Evolutionary conservation across 257 asterid species (phyloP).

Genomic region (Dorcoceras hygrometricum): DNA sequence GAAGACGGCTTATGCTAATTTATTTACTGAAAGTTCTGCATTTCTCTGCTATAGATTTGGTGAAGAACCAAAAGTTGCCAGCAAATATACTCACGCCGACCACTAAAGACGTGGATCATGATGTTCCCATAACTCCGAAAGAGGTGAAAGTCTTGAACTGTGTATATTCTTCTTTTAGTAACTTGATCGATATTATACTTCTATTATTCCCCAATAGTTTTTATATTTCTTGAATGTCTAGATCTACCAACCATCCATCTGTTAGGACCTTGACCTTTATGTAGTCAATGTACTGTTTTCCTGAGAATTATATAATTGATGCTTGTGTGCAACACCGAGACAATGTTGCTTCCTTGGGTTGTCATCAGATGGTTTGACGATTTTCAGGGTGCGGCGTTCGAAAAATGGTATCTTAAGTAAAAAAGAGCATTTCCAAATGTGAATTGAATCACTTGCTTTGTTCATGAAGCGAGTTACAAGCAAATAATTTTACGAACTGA

Average conservation of each 20-base stretch:
- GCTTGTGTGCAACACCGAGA: conserved; percentile 7
- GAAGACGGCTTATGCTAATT: conserved; percentile 1
- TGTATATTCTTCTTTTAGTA: conserved; percentile 15
- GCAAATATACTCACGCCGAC: conserved; percentile 86
- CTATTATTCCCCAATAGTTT: neutral
- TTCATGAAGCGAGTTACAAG: neutral
- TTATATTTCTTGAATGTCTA: neutral
- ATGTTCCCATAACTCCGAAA: conserved; percentile 83
- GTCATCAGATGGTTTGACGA: neutral
- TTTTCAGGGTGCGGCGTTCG: neutral
- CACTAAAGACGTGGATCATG: conserved; percentile 93
- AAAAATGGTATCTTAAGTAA: neutral
- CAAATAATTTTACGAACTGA: neutral
- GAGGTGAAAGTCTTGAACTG: conserved; percentile 47
- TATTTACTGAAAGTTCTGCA: conserved; percentile 10
- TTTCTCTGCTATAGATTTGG: conserved; percentile 53
- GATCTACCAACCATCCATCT: neutral
- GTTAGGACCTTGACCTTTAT: neutral
- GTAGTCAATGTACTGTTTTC: neutral
- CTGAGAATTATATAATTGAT: neutral
- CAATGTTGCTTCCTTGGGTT: neutral
- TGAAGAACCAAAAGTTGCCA: conserved; percentile 71
- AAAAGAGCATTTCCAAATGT: neutral
- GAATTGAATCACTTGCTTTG: neutral
- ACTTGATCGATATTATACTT: neutral